Evolutionary conservation across 2,329 filamentous ascomycete species (phyloP).

Genomic region (Epichloe gansuensis): DNA sequence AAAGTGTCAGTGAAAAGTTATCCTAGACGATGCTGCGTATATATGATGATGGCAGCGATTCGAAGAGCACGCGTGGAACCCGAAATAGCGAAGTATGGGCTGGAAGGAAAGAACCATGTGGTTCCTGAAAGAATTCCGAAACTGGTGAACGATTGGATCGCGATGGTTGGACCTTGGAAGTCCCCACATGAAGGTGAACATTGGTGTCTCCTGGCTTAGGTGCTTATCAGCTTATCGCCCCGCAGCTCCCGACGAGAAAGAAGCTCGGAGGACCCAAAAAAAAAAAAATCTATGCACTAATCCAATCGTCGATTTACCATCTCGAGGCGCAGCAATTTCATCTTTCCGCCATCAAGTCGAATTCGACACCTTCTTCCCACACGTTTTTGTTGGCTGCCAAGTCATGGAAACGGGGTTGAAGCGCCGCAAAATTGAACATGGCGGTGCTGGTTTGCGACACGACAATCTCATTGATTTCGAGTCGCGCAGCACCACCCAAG

Average conservation of each 20-base stretch:
- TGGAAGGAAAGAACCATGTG: too few species aligned
- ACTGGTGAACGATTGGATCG: too few species aligned
- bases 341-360: neutral
- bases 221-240: conserved; percentile 18
- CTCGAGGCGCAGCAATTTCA: neutral
- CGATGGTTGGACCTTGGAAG: neutral
- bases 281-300: neutral
- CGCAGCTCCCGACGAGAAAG: conserved; percentile 7
- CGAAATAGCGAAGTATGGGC: too few species aligned
- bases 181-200: neutral
- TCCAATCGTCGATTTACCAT: neutral
- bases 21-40: too few species aligned
- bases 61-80: too few species aligned
- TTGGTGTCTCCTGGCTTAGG: neutral
- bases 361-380: neutral
- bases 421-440: conserved; percentile 35
- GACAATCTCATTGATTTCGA: conserved; percentile 29
- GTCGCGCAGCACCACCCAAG: conserved; percentile 24
- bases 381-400: neutral
- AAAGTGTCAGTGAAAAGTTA: too few species aligned
- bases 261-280: conserved; percentile 8
- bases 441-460: conserved; percentile 21
- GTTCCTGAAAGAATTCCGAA: too few species aligned
- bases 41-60: too few species aligned
- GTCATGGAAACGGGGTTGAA: conserved; percentile 36